phyloP scores from a whole-genome alignment of 108 stramenopile species.

The Seminavis robusta region DNA sequence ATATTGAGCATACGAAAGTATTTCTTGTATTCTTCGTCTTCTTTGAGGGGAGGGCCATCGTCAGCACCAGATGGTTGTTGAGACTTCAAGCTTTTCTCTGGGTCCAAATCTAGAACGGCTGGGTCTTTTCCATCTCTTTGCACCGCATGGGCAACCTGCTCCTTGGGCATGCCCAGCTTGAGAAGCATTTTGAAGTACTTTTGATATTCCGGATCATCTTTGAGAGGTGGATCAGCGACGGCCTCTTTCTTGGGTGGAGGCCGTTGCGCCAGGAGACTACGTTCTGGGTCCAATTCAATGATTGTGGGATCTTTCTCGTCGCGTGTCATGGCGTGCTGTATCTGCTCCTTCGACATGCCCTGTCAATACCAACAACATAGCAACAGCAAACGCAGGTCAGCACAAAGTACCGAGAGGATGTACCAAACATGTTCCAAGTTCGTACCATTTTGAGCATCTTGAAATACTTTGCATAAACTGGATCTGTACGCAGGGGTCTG shows the following conservation, averaged over 20 bases:
- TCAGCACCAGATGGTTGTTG: conserved; percentile 18
- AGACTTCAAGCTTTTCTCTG: conserved; percentile 35
- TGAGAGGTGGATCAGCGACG: conserved; percentile 42
- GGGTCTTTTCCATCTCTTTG: conserved; percentile 12
- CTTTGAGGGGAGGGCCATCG: conserved; percentile 42
- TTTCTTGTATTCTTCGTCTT: conserved; percentile 73
- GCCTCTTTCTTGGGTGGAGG: not conserved
- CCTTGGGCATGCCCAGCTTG: conserved; percentile 37
- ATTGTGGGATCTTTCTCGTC: conserved; percentile 62
- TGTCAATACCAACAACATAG: too few relatives aligned
- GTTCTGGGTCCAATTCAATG: conserved; percentile 63
- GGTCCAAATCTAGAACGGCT: conserved; percentile 44
- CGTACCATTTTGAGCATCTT: conserved; percentile 80
- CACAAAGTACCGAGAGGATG: too few relatives aligned
- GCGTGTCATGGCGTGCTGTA: conserved; percentile 61
- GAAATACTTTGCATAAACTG: conserved; percentile 68
- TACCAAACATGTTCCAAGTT: too few relatives aligned
- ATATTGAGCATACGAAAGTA: conserved; percentile 73
- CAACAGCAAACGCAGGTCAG: too few relatives aligned
- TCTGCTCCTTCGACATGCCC: conserved; percentile 76
- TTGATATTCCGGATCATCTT: conserved; percentile 57
- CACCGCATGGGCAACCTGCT: conserved; percentile 23
- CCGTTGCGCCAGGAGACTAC: conserved; percentile 40
- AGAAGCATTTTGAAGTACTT: conserved; percentile 54
- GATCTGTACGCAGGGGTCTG: conserved; percentile 59